Percentiles rank a stretch among this genome's conserved stretches.
Conservation (phyloP, 805 yeast genomes). For the Kazachstania kunashirensis region DNA sequence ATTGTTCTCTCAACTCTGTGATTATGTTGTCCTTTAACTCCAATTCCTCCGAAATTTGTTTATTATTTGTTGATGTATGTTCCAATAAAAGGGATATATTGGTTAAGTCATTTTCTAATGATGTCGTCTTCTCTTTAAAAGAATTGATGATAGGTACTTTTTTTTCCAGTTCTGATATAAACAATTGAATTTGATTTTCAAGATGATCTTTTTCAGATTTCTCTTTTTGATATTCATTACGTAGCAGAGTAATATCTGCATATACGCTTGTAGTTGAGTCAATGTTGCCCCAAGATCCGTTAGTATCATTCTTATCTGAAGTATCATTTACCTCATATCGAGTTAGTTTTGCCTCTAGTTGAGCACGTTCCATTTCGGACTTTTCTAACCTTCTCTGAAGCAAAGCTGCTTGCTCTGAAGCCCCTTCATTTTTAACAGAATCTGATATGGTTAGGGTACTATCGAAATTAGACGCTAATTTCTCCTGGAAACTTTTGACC, state of each 20-base stretch:
- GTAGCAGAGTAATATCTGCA: slow-evolving; percentile 52
- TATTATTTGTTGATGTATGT: slow-evolving; percentile 43
- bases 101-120: slow-evolving; percentile 44
- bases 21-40: slow-evolving; percentile 10
- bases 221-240: slow-evolving; percentile 57
- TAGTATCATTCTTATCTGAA: neutral
- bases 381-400: slow-evolving; percentile 16
- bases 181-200: slow-evolving; percentile 55
- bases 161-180: slow-evolving; percentile 64
- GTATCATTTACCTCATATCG: slow-evolving; percentile 26
- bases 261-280: slow-evolving; percentile 35
- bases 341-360: slow-evolving; percentile 38
- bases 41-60: slow-evolving; percentile 25
- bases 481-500: slow-evolving; percentile 32
- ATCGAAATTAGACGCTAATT: slow-evolving; percentile 9
- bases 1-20: slow-evolving; percentile 26
- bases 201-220: slow-evolving; percentile 57
- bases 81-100: slow-evolving; percentile 49
- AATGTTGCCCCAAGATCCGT: no score
- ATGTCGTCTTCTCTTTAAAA: slow-evolving; percentile 46
- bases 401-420: neutral
- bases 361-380: slow-evolving; percentile 26
- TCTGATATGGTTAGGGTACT: slow-evolving; percentile 4
- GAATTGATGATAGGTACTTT: slow-evolving; percentile 66
- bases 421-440: slow-evolving; percentile 20